Evolutionary conservation across 768 basidiomycete species (phyloP).

Genomic region (Arthromyces matolae): DNA sequence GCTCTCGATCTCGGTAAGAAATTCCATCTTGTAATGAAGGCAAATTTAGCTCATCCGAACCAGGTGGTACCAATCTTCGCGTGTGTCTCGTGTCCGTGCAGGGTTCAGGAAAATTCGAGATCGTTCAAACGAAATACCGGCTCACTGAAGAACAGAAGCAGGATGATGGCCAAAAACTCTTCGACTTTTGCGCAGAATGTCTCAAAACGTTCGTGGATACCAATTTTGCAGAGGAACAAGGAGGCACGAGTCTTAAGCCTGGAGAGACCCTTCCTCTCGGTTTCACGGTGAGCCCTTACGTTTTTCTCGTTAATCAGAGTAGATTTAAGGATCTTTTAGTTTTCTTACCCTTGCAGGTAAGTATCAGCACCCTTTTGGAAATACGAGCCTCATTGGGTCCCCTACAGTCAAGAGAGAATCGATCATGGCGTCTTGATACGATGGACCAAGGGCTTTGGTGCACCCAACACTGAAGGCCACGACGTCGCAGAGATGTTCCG

Average conservation of each 20-base stretch:
- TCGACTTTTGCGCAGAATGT: slow-evolving; percentile 97
- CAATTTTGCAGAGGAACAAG: slow-evolving; percentile 52
- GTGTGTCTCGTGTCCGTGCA: slow-evolving; percentile 93
- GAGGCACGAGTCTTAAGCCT: slow-evolving; percentile 42
- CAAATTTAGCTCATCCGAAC: not conserved
- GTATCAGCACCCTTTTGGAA: not conserved
- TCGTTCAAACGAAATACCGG: slow-evolving; percentile 96
- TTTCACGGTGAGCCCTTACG: slow-evolving; percentile 73
- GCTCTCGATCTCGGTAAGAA: slow-evolving; percentile 86
- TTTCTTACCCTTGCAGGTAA: not conserved
- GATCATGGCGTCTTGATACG: slow-evolving; percentile 93
- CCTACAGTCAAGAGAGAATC: slow-evolving; percentile 79
- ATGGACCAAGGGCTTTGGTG: slow-evolving; percentile 99
- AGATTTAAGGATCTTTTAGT: slow-evolving; percentile 93
- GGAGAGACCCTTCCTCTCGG: slow-evolving; percentile 76
- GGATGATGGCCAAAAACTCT: slow-evolving; percentile 90
- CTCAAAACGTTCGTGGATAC: slow-evolving; percentile 84
- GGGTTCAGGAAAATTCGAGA: slow-evolving; percentile 94
- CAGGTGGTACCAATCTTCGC: slow-evolving; percentile 95
- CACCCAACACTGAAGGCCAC: slow-evolving; percentile 83
- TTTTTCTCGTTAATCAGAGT: slow-evolving; percentile 17
- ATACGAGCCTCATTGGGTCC: not conserved
- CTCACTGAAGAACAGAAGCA: slow-evolving; percentile 98
- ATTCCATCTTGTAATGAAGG: not conserved
- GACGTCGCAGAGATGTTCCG: slow-evolving; percentile 95